phyloP scores from a whole-genome alignment of 148 eudicot genomes.

The Silene conica region DNA sequence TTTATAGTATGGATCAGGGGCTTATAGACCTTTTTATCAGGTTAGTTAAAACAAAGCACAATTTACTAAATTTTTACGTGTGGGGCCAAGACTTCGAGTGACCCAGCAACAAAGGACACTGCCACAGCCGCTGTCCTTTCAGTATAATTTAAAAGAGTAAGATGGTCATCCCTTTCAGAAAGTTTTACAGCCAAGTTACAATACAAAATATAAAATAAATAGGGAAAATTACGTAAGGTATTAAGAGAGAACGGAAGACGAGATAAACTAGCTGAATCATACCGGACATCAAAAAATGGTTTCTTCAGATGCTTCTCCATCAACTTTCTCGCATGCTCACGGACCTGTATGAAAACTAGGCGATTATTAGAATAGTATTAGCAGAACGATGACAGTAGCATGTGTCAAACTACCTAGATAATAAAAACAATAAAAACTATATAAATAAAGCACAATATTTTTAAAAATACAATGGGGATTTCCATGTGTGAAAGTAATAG shows the following conservation, averaged over 20 bases:
- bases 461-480: not conserved
- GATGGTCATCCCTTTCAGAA: not conserved
- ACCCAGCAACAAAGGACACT: not conserved
- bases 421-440: not conserved
- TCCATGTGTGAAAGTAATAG: not conserved
- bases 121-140: not conserved
- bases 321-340: conserved; percentile 94
- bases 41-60: not conserved
- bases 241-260: not conserved
- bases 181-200: not conserved
- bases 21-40: not conserved
- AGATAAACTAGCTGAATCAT: conserved; percentile 18
- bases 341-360: conserved; percentile 44
- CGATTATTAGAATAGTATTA: not conserved
- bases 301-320: conserved; percentile 81
- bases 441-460: not conserved
- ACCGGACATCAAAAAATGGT: conserved; percentile 90
- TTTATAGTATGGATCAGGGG: not conserved
- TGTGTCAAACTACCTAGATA: not conserved
- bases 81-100: not conserved
- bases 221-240: too few relatives aligned
- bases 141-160: too few relatives aligned
- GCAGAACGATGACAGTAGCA: not conserved
- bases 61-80: not conserved
- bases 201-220: not conserved